These are phyloP conservation scores for Phytophthora nicotianae DNA, from an alignment of 352 stramenopile genomes.

Conservation along the genomic window DNA sequence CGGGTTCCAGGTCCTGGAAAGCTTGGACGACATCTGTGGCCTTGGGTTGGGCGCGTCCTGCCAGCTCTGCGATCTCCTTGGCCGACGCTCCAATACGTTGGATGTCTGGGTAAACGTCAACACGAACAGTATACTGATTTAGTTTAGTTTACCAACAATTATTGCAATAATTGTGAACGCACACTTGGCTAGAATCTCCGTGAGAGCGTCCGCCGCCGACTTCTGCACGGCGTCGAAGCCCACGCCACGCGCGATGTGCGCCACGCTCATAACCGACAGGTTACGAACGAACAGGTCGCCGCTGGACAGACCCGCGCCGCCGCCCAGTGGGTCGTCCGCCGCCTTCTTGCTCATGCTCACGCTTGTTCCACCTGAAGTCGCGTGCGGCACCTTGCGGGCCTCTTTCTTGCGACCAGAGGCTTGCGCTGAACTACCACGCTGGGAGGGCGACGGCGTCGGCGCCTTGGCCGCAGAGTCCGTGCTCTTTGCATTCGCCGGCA, in stretches of 20 bases:
- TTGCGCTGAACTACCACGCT: constrained; percentile 5
- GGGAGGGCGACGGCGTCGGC: constrained; percentile 1
- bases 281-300: constrained; percentile 55
- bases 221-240: constrained; percentile 65
- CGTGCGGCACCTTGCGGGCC: constrained; percentile 16
- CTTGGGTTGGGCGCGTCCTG: constrained; percentile 55
- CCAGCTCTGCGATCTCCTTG: constrained; percentile 62
- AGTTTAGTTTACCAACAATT: constrained; percentile 4
- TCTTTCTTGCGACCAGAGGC: constrained; percentile 30
- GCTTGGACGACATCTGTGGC: constrained; percentile 54
- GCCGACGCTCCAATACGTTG: constrained; percentile 50
- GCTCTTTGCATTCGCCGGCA: constrained; percentile 8
- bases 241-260: constrained; percentile 50
- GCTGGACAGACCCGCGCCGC: constrained; percentile 32
- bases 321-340: constrained; percentile 27
- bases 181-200: constrained; percentile 64
- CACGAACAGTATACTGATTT: constrained; percentile 10
- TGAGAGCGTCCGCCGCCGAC: constrained; percentile 51
- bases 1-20: constrained; percentile 51
- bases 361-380: constrained; percentile 36
- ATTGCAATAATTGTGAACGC: constrained; percentile 18
- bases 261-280: constrained; percentile 55
- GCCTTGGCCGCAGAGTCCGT: constrained; percentile 4
- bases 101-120: constrained; percentile 41
- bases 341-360: constrained; percentile 54